Conservation (phyloP, 495 filamentous ascomycete genomes). For the Bacidia rubella region DNA sequence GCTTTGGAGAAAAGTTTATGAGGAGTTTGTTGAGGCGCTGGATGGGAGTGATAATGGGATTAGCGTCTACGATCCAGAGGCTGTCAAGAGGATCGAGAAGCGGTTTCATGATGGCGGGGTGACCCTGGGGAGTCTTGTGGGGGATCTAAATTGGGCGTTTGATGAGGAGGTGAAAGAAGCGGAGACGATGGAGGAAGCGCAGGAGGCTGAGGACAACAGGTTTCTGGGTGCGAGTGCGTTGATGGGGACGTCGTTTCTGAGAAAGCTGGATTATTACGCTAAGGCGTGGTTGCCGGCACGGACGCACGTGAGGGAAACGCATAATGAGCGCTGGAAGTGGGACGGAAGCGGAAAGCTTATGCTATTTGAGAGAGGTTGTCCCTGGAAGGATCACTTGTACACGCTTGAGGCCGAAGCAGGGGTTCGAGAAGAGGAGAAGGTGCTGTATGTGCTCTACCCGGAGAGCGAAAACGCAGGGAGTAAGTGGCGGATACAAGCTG, state of each 20-base stretch:
- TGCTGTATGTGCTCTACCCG: constrained; percentile 88
- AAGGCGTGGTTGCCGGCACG: constrained; percentile 80
- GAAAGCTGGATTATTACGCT: constrained; percentile 59
- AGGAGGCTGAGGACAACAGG: constrained; percentile 63
- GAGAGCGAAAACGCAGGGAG: constrained; percentile 55
- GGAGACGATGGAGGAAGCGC: constrained; percentile 20
- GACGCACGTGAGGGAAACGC: constrained; percentile 58
- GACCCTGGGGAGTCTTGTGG: constrained; percentile 69
- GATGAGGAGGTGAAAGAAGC: constrained; percentile 6
- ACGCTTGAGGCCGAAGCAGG: constrained; percentile 55
- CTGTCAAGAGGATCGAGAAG: constrained; percentile 55
- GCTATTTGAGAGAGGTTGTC: constrained; percentile 61
- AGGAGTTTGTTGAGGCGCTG: constrained; percentile 84
- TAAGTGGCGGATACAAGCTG: constrained; percentile 88
- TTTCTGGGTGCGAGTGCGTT: constrained; percentile 64
- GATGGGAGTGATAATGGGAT: constrained; percentile 98
- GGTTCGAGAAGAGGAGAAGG: constrained; percentile 30
- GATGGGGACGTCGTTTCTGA: constrained; percentile 73
- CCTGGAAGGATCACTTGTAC: constrained; percentile 95
- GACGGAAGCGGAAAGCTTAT: constrained; percentile 68
- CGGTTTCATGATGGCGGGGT: constrained; percentile 71
- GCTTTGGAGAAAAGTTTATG: constrained; percentile 81
- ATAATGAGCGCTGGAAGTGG: constrained; percentile 44
- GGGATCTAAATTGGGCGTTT: constrained; percentile 61
- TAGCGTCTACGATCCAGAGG: constrained; percentile 55